Conservation (phyloP, 2,329 filamentous ascomycete genomes). For the Aquanectria penicillioides region DNA sequence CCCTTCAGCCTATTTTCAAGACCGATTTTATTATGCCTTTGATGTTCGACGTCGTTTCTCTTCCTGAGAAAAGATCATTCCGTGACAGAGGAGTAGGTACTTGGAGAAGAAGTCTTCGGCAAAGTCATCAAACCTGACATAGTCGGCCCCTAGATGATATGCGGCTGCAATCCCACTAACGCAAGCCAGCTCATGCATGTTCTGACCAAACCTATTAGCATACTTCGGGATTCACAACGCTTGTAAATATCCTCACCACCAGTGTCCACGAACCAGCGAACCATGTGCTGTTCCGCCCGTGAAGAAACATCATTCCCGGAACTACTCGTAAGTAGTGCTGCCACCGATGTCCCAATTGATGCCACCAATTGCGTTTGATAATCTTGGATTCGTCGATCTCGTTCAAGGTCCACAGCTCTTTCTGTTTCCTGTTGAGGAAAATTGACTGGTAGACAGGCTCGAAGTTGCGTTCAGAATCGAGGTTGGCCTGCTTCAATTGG, state of each 20-base stretch:
- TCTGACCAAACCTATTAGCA: conserved; percentile 46
- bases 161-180: conserved; percentile 78
- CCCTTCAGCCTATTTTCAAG: too few relatives aligned
- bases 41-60: conserved; percentile 38
- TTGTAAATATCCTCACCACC: conserved; percentile 58
- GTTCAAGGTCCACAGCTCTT: conserved; percentile 66
- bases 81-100: conserved; percentile 57
- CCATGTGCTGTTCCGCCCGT: conserved; percentile 69
- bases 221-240: not conserved
- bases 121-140: conserved; percentile 67
- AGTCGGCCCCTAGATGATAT: conserved; percentile 73
- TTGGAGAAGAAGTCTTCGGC: conserved; percentile 59
- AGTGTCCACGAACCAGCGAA: conserved; percentile 77
- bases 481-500: conserved; percentile 65
- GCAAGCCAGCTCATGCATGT: conserved; percentile 76
- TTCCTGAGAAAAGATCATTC: conserved; percentile 50
- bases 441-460: conserved; percentile 78
- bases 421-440: conserved; percentile 68
- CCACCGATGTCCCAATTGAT: conserved; percentile 72
- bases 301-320: conserved; percentile 77
- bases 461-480: conserved; percentile 42
- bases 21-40: not conserved
- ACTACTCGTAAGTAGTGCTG: conserved; percentile 73
- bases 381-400: conserved; percentile 69
- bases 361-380: conserved; percentile 74